Base-by-base conservation (phyloP, 2,329 filamentous ascomycete species). In the Aspergillus sp. region DNA sequence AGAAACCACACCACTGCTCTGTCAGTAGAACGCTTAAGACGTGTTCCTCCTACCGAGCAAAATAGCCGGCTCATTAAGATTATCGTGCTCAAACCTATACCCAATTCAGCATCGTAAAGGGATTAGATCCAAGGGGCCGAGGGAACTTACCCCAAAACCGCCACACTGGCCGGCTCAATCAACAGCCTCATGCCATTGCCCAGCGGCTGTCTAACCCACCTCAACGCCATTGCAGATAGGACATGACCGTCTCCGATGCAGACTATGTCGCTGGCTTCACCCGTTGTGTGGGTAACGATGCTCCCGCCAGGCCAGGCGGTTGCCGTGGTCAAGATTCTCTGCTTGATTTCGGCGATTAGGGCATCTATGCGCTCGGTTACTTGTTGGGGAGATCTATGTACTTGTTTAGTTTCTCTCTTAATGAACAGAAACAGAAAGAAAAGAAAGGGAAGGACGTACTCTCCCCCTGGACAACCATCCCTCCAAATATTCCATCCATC, bases 201-300 rank as follows among this genome's bases (percentile, higher is more conserved):
- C 40, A 55, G 41, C 28, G 53, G 44, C 38, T 43, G 32, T 1
- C 41, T 40, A 8, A 38, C 40, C 53, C 53, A 55, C 26, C 53
- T 43, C 42, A 53, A 45, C 33, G 53, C 51, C 47, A 55, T n/a
- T 5, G 51, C 47, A 41, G 53, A 45, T 9, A 55, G 46, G 28
- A 52, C 48, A 42, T 53, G 53, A 10, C 51, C 51, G 41, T 53
- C 47, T 2, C 45, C 53, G 5, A 55, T 40, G 32, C 53, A 55
- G 8, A 55, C 48, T 10, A 55, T 42, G 47, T 55, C 51, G 30
- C 46, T 42, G 10, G 47, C 39, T 28, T 44, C 28, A 5, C 45
- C 19, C n/a, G 28, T 29, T 0, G 35, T 30, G 34, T 45, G 44
- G 10, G 50, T n/a, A 6, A 43, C 29, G 6, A 43, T n/a, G 34